Percentiles rank a stretch among this genome's conserved stretches.
Conservation (phyloP, 2,329 filamentous ascomycete genomes). For the Cladosporium velox region DNA sequence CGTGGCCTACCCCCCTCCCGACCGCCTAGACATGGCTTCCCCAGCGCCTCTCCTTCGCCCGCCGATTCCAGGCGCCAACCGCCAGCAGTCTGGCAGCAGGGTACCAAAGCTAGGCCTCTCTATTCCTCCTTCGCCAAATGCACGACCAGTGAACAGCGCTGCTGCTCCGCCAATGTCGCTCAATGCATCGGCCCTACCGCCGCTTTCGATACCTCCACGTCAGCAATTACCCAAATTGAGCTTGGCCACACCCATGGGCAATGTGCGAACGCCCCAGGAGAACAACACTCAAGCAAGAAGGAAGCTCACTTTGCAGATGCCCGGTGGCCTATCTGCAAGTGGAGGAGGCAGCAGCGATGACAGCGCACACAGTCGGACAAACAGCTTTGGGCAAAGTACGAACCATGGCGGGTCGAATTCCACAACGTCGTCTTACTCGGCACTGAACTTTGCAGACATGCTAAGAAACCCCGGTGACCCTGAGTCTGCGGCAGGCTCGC, state of each 20-base stretch:
- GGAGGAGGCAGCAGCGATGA: slow-evolving; percentile 71
- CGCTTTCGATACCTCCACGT: slow-evolving; percentile 46
- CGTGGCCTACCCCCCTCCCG: slow-evolving; percentile 35
- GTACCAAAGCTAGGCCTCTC: slow-evolving; percentile 80
- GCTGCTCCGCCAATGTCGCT: slow-evolving; percentile 40
- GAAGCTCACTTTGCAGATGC: slow-evolving; percentile 56
- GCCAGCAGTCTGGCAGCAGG: slow-evolving; percentile 31
- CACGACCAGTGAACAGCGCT: slow-evolving; percentile 64
- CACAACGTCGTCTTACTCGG: slow-evolving; percentile 83
- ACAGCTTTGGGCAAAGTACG: slow-evolving; percentile 76
- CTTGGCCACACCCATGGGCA: slow-evolving; percentile 86
- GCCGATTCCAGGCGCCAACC: slow-evolving; percentile 71
- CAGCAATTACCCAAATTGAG: slow-evolving; percentile 77
- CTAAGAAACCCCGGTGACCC: slow-evolving; percentile 68
- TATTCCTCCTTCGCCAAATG: slow-evolving; percentile 84
- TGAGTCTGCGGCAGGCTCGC: slow-evolving; percentile 80
- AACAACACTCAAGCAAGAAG: slow-evolving; percentile 49
- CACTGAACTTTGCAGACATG: slow-evolving; percentile 77
- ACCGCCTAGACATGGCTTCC: slow-evolving; percentile 63
- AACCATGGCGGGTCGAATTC: slow-evolving; percentile 79
- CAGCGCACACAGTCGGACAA: slow-evolving; percentile 78
- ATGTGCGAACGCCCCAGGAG: slow-evolving; percentile 69
- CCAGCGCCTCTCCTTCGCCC: slow-evolving; percentile 80
- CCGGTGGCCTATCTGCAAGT: slow-evolving; percentile 60
- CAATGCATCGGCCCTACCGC: slow-evolving; percentile 36